Percentiles rank a stretch among this genome's conserved stretches.
phyloP scores from a whole-genome alignment of 495 filamentous ascomycete species.

The Wilcoxina mikolae region DNA sequence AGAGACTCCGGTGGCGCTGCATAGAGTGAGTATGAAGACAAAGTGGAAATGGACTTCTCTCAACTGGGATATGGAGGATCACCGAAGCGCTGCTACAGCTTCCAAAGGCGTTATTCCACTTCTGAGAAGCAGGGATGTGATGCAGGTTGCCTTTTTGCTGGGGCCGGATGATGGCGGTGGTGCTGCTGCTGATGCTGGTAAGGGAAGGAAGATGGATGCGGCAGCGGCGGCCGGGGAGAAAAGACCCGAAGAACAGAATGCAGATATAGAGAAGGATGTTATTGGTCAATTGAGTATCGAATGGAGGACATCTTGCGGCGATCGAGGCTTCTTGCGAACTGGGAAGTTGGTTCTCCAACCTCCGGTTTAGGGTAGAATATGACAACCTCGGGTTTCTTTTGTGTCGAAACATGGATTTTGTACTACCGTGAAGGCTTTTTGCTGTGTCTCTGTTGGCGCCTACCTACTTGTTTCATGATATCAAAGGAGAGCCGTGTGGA shows the following conservation, averaged over 20 bases:
- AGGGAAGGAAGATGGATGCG: too few species aligned
- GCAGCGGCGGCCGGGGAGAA: slow-evolving; percentile 3
- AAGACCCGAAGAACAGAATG: slow-evolving; percentile 39
- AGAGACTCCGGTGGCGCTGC: slow-evolving; percentile 48
- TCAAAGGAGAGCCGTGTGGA: too few species aligned
- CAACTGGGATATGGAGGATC: slow-evolving; percentile 38
- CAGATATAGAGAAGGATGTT: slow-evolving; percentile 44
- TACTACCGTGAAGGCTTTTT: too few species aligned
- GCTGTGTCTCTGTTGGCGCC: too few species aligned
- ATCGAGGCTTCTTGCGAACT: slow-evolving; percentile 72
- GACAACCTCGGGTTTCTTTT: too few species aligned
- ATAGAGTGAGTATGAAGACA: slow-evolving; percentile 38
- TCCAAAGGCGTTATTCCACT: slow-evolving; percentile 37
- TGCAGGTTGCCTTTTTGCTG: slow-evolving; percentile 82
- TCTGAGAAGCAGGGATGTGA: slow-evolving; percentile 69
- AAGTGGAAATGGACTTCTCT: slow-evolving; percentile 36
- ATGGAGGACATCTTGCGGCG: slow-evolving; percentile 83
- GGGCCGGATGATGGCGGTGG: slow-evolving; percentile 32
- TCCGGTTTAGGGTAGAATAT: too few species aligned
- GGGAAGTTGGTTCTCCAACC: too few species aligned
- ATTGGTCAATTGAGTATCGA: slow-evolving; percentile 74
- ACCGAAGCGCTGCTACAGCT: too few species aligned
- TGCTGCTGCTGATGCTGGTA: too few species aligned
- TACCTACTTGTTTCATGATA: too few species aligned
- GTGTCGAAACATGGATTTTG: too few species aligned